phyloP scores from a whole-genome alignment of 73 alveolate genomes.

The Loxodes magnus region DNA sequence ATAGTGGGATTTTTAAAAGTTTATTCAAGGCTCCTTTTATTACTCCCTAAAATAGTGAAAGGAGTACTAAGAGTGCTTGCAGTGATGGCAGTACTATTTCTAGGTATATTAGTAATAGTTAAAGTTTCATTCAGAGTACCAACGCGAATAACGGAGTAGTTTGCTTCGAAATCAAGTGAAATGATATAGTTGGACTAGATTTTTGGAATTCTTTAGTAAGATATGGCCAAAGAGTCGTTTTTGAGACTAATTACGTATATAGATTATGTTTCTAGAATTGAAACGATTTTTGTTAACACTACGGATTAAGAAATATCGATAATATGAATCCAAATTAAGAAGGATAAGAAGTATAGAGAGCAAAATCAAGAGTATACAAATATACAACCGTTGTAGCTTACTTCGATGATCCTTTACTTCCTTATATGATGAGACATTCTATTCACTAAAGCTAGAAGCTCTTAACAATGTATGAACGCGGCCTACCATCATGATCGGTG shows the following conservation, averaged over 20 bases:
- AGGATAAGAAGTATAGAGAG: background rate
- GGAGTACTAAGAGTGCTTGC: too few species aligned
- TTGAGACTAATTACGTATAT: background rate
- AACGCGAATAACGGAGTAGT: too few species aligned
- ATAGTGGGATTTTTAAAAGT: too few species aligned
- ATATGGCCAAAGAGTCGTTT: conserved; percentile 2
- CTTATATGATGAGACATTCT: background rate
- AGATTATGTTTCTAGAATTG: background rate
- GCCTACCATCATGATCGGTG: conserved; percentile 15
- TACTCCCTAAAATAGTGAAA: too few species aligned
- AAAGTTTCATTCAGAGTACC: too few species aligned
- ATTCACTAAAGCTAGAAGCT: background rate
- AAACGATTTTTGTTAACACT: background rate
- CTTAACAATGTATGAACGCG: conserved; percentile 9
- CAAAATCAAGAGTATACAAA: background rate
- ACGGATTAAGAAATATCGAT: background rate
- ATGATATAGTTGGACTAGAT: conserved; percentile 6
- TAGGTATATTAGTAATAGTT: too few species aligned
- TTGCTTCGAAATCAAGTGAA: background rate
- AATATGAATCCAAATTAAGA: background rate
- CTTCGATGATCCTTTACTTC: conserved; percentile 13
- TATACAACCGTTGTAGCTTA: conserved; percentile 10
- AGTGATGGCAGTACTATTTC: too few species aligned
- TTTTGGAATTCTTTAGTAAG: background rate
- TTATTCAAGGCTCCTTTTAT: too few species aligned